phyloP scores from a whole-genome alignment of 2,329 filamentous ascomycete species.

The Clonostachys sp. region DNA sequence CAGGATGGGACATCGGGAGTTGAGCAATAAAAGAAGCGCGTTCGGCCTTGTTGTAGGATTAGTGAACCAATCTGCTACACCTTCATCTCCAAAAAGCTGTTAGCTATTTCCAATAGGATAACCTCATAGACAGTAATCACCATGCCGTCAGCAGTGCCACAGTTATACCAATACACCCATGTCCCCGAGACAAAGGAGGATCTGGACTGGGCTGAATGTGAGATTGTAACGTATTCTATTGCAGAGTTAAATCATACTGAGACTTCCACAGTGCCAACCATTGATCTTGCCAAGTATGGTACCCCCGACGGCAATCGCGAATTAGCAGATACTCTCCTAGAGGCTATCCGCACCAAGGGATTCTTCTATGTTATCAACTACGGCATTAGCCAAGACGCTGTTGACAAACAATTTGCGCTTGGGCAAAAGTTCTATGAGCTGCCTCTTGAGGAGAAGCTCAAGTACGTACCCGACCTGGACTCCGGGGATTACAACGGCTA shows the following conservation, averaged over 20 bases:
- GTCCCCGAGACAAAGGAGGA: slow-evolving; percentile 28
- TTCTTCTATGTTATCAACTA: slow-evolving; percentile 63
- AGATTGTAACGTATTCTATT: background rate
- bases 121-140: slow-evolving; percentile 1
- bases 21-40: too few relatives aligned
- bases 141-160: slow-evolving; percentile 22
- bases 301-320: slow-evolving; percentile 19
- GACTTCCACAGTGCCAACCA: slow-evolving; percentile 17
- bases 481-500: slow-evolving; percentile 54
- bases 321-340: slow-evolving; percentile 18
- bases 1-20: too few relatives aligned
- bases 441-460: slow-evolving; percentile 55
- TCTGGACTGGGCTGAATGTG: slow-evolving; percentile 29
- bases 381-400: slow-evolving; percentile 50
- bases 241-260: background rate
- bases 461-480: slow-evolving; percentile 41
- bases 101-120: too few relatives aligned
- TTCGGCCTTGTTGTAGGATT: too few relatives aligned
- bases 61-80: too few relatives aligned
- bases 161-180: slow-evolving; percentile 24
- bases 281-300: slow-evolving; percentile 25
- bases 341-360: slow-evolving; percentile 25
- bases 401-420: slow-evolving; percentile 55
- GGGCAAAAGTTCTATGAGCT: slow-evolving; percentile 48
- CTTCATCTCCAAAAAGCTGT: too few relatives aligned